Evolutionary conservation across 108 stramenopile genomes (phyloP), one percentile per base, ranked within the genome.

Genomic region (Cyclotella distinguenda): DNA sequence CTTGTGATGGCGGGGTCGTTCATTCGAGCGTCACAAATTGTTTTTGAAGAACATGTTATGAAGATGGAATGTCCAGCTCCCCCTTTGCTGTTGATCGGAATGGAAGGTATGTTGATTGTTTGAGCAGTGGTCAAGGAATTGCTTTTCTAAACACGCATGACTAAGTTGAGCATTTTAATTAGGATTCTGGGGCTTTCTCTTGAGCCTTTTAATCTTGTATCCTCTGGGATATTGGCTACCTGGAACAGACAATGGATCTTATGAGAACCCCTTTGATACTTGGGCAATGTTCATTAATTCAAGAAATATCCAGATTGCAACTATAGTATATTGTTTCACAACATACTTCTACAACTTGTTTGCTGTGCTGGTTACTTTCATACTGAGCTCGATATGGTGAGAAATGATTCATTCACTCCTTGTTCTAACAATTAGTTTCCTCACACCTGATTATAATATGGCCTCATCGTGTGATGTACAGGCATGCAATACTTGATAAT

Each of bases 401-500:
- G 55, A 25, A 19, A 19, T 1, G 2, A 18, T 3, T 48, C 23
- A 1, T 21, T 8, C 11, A 23, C 10, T 39, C 19, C 4, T 53
- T 53, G n/a, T n/a, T n/a, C n/a, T n/a, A n/a, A n/a, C n/a, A n/a
- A n/a, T n/a, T n/a, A n/a, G n/a, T n/a, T n/a, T n/a, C n/a, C n/a
- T n/a, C n/a, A n/a, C n/a, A n/a, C n/a, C n/a, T n/a, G n/a, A n/a
- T n/a, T n/a, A n/a, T n/a, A n/a, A n/a, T n/a, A n/a, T n/a, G n/a
- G n/a, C n/a, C n/a, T n/a, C n/a, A n/a, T n/a, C n/a, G n/a, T n/a
- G n/a, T n/a, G n/a, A n/a, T n/a, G n/a, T 19, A 56, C 19, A 56
- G 55, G 95, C 97, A 98, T 79, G 97, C 96, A 33, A 98, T 98
- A 68, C 74, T 98, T 33, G 97, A 98, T 80, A 98, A 98, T 52